Evolutionary conservation across 2,329 filamentous ascomycete genomes (phyloP), one percentile per base, ranked within the genome.

Genomic region (Arachnomyces sp.): DNA sequence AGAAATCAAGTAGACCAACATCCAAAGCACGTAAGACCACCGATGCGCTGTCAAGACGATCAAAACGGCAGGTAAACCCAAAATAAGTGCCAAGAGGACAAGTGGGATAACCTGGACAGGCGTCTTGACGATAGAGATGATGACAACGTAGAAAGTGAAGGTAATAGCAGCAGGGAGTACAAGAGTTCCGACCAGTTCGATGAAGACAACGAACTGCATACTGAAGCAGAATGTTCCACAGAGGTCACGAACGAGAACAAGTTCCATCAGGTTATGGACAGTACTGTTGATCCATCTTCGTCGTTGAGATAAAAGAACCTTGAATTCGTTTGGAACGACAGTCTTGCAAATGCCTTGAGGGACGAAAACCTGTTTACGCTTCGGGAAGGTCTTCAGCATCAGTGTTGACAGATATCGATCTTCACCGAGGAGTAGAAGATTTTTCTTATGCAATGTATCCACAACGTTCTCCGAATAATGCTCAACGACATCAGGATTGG

Each of bases 171-270:
- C 93, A 2, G 92, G 92, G 15, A 98, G 74, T 8, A 98, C 92
- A 39, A 98, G 73, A 2, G 93, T 98, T 54, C 92, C 92, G 40
- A 96, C 77, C 40, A 98, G 74, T 67, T 98, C 92, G 57, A 98
- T 85, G 61, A 89, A 94, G 47, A 98, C 84, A 49, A 98, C 83
- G 60, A 98, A 98, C 67, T 98, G 92, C 92, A 98, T 98, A 65
- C 87, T 95, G 73, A 98, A 98, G 73, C 93, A 98, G 71, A 98
- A 98, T 3, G 92, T 98, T 50, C 92, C 92, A 59, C 92, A 98
- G 12, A 98, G 77, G 69, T 98, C 92, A 49, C 89, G 80, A 33
- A 98, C 93, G 28, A 98, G 77, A 38, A 96, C 81, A 44, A 98
- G 78, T 65, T 98, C 92, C 86, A 98, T 95, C 33, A 98, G 72